Conservation (phyloP, 148 eudicot genomes). For the Salicornia ramosissima region DNA sequence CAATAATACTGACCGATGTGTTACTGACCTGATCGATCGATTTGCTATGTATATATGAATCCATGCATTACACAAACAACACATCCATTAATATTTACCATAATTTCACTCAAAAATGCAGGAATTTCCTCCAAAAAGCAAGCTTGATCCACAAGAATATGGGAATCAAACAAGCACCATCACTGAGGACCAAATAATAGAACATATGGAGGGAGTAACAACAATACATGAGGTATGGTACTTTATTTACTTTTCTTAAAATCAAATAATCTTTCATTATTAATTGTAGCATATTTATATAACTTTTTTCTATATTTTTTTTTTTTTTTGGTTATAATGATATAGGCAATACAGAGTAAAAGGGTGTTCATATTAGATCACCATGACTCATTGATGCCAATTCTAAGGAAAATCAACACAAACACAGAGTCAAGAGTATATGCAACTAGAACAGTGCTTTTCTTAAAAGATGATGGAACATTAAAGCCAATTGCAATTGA, state of each 20-base stretch:
- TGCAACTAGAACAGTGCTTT: constrained; percentile 69
- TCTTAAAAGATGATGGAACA: constrained; percentile 59
- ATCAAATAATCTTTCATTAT: no score
- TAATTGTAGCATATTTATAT: no score
- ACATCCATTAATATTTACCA: no score
- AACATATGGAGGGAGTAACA: constrained; percentile 43
- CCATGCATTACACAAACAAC: no score
- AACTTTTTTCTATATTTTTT: neutral
- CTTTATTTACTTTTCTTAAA: neutral
- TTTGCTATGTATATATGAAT: no score
- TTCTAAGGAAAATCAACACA: constrained; percentile 48
- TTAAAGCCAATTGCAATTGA: constrained; percentile 70
- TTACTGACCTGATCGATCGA: no score
- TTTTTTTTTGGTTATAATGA: no score
- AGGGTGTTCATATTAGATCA: constrained; percentile 66
- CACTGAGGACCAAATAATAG: constrained; percentile 39
- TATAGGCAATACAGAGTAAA: constrained; percentile 47
- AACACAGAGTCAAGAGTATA: constrained; percentile 49
- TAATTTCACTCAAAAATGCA: constrained; percentile 21
- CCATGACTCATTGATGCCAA: constrained; percentile 66
- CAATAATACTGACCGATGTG: no score
- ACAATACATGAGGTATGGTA: constrained; percentile 43
- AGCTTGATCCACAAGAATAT: constrained; percentile 48
- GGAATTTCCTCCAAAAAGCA: constrained; percentile 58
- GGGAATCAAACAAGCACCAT: constrained; percentile 67